Evolutionary conservation across 805 yeast genomes (phyloP).

Genomic region (Candida patagonica): DNA sequence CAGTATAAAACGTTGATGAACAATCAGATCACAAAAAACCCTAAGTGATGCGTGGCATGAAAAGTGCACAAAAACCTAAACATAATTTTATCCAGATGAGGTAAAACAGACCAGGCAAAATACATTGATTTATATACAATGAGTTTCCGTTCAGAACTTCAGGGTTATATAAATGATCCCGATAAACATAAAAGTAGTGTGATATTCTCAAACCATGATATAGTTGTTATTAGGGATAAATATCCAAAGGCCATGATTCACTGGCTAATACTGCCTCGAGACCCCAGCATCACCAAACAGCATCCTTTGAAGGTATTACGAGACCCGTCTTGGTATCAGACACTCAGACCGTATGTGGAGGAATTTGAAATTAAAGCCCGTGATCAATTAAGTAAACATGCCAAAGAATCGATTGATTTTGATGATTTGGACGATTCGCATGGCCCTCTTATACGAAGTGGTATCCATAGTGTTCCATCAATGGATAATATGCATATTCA

Average conservation of each 20-base stretch:
- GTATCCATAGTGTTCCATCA: constrained; percentile 67
- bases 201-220: constrained; percentile 41
- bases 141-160: constrained; percentile 24
- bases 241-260: constrained; percentile 60
- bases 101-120: too few species aligned
- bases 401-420: constrained; percentile 3
- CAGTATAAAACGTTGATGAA: too few species aligned
- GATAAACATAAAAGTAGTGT: constrained; percentile 30
- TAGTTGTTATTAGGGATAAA: constrained; percentile 47
- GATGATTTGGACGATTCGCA: constrained; percentile 1
- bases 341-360: constrained; percentile 29
- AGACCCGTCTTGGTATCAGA: constrained; percentile 24
- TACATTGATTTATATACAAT: too few species aligned
- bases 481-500: constrained; percentile 64
- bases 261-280: constrained; percentile 51
- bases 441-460: constrained; percentile 35
- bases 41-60: constrained; percentile 1
- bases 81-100: neutral
- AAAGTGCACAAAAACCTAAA: neutral
- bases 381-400: constrained; percentile 25
- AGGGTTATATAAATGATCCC: constrained; percentile 41
- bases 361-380: constrained; percentile 28
- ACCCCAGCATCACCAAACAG: constrained; percentile 29
- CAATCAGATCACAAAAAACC: too few species aligned
- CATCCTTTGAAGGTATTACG: constrained; percentile 48